A percentile compares a stretch with the other conserved stretches of the same genome.
These are phyloP conservation scores for Akanthomyces dipterigenus DNA, from an alignment of 2,329 filamentous ascomycete species.

Conservation along the genomic window DNA sequence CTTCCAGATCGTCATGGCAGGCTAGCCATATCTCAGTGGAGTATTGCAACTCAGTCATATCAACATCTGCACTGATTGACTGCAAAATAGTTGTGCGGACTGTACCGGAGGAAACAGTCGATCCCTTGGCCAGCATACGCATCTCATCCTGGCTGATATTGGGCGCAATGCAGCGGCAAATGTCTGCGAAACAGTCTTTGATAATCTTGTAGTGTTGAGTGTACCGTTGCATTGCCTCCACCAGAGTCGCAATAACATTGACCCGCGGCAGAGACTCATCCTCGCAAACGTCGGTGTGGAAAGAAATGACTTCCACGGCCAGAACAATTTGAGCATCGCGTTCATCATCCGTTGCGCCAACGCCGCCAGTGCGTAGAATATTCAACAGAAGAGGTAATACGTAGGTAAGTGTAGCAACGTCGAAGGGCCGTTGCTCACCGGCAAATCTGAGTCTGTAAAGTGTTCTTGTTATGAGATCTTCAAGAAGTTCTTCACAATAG, in stretches of 20 bases:
- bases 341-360: conserved; percentile 67
- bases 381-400: conserved; percentile 75
- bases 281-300: conserved; percentile 75
- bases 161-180: conserved; percentile 75
- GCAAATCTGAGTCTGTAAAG: conserved; percentile 86
- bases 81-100: conserved; percentile 83
- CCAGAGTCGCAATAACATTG: conserved; percentile 64
- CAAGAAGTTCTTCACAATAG: conserved; percentile 72
- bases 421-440: conserved; percentile 89
- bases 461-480: conserved; percentile 77
- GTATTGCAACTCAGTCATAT: conserved; percentile 79
- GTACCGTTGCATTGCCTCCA: conserved; percentile 80
- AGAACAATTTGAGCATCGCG: conserved; percentile 85
- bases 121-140: conserved; percentile 65
- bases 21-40: conserved; percentile 91
- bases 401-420: conserved; percentile 81
- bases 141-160: conserved; percentile 73
- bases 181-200: conserved; percentile 84
- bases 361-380: conserved; percentile 71
- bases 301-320: conserved; percentile 79
- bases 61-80: conserved; percentile 83
- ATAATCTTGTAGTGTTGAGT: conserved; percentile 91
- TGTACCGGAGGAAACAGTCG: conserved; percentile 69
- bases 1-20: conserved; percentile 81
- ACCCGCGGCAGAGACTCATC: conserved; percentile 70